Evolutionary conservation across 768 basidiomycete genomes (phyloP), one percentile per base, ranked within the genome.

Genomic region (Clitopilus hobsonii): DNA sequence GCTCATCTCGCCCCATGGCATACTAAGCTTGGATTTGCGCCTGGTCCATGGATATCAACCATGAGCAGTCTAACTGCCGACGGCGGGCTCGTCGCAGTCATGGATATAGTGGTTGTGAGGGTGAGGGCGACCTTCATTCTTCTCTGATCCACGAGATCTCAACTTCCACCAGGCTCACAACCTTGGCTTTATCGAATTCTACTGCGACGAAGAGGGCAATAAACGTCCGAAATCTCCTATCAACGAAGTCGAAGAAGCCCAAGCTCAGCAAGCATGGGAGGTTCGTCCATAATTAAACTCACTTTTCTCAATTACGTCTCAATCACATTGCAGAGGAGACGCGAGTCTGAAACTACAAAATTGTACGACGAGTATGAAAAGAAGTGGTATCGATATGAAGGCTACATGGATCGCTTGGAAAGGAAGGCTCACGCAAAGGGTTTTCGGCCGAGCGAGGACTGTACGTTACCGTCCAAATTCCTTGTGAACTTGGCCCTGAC

Each of bases 1-100:
- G 86, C 92, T 1, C 87, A 89, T 58, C 75, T 95, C 52, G 89
- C 88, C 3, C 81, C 85, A 0, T 99, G 97, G 97, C 83, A 97
- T 64, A 76, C 85, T 1, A 91, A 87, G 60, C 79, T 99, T 5
- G 97, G 97, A 6, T 92, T 92, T 64, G 81, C 81, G 56, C 71
- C 63, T 22, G 71, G 72, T 3, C 86, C 85, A 1, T 89, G 80
- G 62, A 75, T 95, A 24, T 83, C 91, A 0, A 89, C 89, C 0
- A 71, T 98, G 58, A 79, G 85, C 55, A 91, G 88, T 63, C 69
- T 99, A 50, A 86, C 86, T 0, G 67, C 84, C 0, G 90, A 95
- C 62, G 97, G 97, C 0, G 97, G 96, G 0, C 59, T 75, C 6
- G 80, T 96, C 0, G 74, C 87, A 6, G 77, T 86, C 6, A 75